Base-by-base conservation (phyloP, 352 stramenopile genomes). In the Phytopythium helicoides region DNA sequence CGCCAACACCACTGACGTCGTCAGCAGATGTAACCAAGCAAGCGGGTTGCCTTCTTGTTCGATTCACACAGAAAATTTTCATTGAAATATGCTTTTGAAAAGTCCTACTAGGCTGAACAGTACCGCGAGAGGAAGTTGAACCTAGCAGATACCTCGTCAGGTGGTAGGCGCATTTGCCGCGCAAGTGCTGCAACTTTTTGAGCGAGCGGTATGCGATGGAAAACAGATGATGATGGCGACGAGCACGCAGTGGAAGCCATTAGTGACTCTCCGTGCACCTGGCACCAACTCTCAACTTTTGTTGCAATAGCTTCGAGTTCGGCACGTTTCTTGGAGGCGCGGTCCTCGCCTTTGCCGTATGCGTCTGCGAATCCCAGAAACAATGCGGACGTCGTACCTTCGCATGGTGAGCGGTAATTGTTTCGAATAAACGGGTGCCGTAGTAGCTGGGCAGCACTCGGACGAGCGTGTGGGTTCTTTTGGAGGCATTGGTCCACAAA, bases 401-500 rank as follows among this genome's bases (percentile, higher is more conserved):
- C 58, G 10, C 76, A 54, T 2, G 36, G 61, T 12, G 70, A 68
- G 1, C 64, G 66, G 39, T 82, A 81, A 39, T 87, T 83, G 26
- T 76, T 70, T 26, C 62, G 68, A 34, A 94, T 83, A 41, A 94
- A 94, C 22, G 76, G 60, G 42, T 94, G 84, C 33, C 83, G 62
- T 0, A 94, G 65, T 10, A 94, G 64, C 25, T 56, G 45, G 12
- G 62, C 58, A 4, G 81, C 81, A 3, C 73, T 58, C 1, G 80
- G 81, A 3, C 84, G 71, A 21, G 62, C 54, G 64, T 87, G 76
- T 12, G 81, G 84, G 44, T 91, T 89, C 54, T 92, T 94, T 33
- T 85, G 73, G 14, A 94, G 54, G 60, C 84, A 94, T 25, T 89
- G 54, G 45, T 92, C 79, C 18, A 94, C 31, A 47, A 94, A 92